Base-by-base conservation (phyloP, 2,329 filamentous ascomycete genomes). In the Lecanoromycetidae sp. region DNA sequence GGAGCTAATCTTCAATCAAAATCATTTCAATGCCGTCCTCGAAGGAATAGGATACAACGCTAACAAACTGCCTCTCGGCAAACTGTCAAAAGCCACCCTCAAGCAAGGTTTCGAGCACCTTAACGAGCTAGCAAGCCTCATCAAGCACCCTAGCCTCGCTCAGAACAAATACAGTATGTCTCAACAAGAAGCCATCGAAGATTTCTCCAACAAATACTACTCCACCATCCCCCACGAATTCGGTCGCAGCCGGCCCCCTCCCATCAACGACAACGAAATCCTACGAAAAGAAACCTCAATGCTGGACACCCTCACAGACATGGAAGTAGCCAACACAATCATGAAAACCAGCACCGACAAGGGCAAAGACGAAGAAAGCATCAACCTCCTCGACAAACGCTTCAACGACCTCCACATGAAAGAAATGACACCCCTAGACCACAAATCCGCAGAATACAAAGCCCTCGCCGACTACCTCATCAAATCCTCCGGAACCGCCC, bases 161-260 rank as follows among this genome's bases (percentile, higher is more conserved):
- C 45, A 56, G 0, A 61, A 64, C 9, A 59, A 66, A 34, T 74
- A 77, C 57, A 57, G 58, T 4, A 67, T 59, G 33, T 50, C 52
- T 2, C 60, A 67, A 25, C 20, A 40, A 22, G 52, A 54, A 37
- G 75, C 77, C 0, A 71, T 73, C 1, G 78, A 84, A 55, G 60
- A 74, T 0, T 66, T 90, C 2, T 88, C 85, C 26, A 88, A 93
- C 57, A 67, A 71, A 9, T 94, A 85, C 64, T 91, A 88, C 62
- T 84, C 82, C 0, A 67, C 83, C 33, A 93, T 94, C 52, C 87
- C 87, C 0, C 87, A 94, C 58, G 49, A 69, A 26, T 90, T 91
- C 61, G 84, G 86, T 7, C 80, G 85, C 26, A 75, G 76, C 36
- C 71, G 80, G 0, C 84, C 86, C 0, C 83, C 84, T 0, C 58